A percentile compares a stretch with the other conserved stretches of the same genome.
phyloP scores from a whole-genome alignment of 768 basidiomycete genomes.

The Thelephora ganbajun region DNA sequence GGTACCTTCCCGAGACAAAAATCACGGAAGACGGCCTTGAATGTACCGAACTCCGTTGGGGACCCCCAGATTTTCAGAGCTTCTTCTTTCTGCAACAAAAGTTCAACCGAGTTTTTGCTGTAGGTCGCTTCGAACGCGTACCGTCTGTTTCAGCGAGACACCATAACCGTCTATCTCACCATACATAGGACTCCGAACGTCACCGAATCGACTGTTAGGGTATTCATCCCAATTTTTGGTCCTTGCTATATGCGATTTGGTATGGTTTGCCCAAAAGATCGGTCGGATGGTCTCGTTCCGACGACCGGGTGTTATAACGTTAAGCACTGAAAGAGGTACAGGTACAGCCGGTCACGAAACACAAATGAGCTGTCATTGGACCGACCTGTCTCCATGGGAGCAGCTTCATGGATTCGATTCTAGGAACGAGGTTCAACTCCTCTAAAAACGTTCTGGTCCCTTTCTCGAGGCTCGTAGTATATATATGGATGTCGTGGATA shows the following conservation, averaged over 20 bases:
- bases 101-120: neutral
- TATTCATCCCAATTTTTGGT: slow-evolving; percentile 99
- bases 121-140: slow-evolving; percentile 18
- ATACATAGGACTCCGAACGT: slow-evolving; percentile 93
- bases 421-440: slow-evolving; percentile 78
- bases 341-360: slow-evolving; percentile 7
- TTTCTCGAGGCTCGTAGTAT: slow-evolving; percentile 95
- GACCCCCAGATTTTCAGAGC: slow-evolving; percentile 82
- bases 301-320: slow-evolving; percentile 85
- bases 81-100: slow-evolving; percentile 55
- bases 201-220: slow-evolving; percentile 97
- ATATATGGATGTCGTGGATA: slow-evolving; percentile 86
- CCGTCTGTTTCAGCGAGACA: slow-evolving; percentile 81
- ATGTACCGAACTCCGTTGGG: slow-evolving; percentile 50
- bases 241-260: slow-evolving; percentile 87
- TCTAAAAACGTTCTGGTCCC: slow-evolving; percentile 92
- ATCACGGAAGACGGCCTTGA: slow-evolving; percentile 60
- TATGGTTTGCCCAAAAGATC: slow-evolving; percentile 97
- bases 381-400: slow-evolving; percentile 91
- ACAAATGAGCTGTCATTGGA: slow-evolving; percentile 1
- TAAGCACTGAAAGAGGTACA: slow-evolving; percentile 49
- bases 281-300: slow-evolving; percentile 89
- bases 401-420: slow-evolving; percentile 85
- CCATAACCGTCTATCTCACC: slow-evolving; percentile 97
- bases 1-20: slow-evolving; percentile 68